Evolutionary conservation across 768 basidiomycete species (phyloP).

Genomic region (Suillus sp.): DNA sequence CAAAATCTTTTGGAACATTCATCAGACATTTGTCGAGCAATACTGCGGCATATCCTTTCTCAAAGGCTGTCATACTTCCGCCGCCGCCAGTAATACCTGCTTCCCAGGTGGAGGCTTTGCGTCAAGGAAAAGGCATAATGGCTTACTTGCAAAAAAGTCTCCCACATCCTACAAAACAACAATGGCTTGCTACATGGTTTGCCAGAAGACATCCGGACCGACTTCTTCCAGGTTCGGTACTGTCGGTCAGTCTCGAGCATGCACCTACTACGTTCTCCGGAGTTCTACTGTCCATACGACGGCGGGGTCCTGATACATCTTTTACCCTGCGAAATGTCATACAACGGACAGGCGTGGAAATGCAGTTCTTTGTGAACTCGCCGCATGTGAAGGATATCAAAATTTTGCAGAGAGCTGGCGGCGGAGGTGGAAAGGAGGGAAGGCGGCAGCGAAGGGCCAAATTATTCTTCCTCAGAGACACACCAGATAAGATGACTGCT

Average conservation of each 20-base stretch:
- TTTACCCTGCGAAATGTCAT: constrained; percentile 89
- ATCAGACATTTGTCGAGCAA: constrained; percentile 29
- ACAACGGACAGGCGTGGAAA: constrained; percentile 89
- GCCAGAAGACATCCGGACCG: constrained; percentile 66
- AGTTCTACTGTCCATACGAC: constrained; percentile 79
- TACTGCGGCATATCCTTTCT: constrained; percentile 62
- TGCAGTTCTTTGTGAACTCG: constrained; percentile 85
- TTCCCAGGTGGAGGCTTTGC: constrained; percentile 46
- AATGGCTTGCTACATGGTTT: constrained; percentile 70
- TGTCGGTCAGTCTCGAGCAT: constrained; percentile 76
- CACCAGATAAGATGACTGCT: constrained; percentile 83
- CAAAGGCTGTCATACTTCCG: constrained; percentile 62
- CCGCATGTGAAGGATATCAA: constrained; percentile 89
- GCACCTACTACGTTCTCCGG: constrained; percentile 87
- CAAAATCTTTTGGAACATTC: constrained; percentile 16
- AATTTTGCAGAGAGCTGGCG: constrained; percentile 63
- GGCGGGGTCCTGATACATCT: constrained; percentile 85
- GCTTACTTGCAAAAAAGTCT: constrained; percentile 66
- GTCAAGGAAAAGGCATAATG: constrained; percentile 79
- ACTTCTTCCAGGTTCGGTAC: constrained; percentile 81
- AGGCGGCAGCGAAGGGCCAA: constrained; percentile 76
- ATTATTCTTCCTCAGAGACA: constrained; percentile 79
- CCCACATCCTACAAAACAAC: constrained; percentile 67
- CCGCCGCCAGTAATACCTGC: constrained; percentile 42
- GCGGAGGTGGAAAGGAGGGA: constrained; percentile 42